A percentile compares a stretch with the other conserved stretches of the same genome.
These are phyloP conservation scores for Phtheirospermum japonicum DNA, from an alignment of 257 asterid genomes.

Conservation along the genomic window DNA sequence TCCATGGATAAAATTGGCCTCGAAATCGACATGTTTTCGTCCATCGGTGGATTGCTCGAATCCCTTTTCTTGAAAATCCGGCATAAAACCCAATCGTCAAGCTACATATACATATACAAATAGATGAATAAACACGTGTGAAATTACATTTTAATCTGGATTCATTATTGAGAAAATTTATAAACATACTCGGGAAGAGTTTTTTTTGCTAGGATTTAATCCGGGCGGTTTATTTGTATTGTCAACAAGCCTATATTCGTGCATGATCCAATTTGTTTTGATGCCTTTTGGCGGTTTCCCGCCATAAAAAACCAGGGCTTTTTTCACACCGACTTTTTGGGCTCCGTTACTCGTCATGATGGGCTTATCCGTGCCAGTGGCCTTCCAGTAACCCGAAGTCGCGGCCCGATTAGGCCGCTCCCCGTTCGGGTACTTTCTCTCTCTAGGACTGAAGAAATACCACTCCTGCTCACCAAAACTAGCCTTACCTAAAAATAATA, in stretches of 20 bases:
- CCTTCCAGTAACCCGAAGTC: conserved; percentile 50
- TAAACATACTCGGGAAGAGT: conserved; percentile 38
- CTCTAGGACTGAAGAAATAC: conserved; percentile 50
- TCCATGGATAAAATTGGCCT: neutral
- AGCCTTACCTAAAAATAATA: conserved; percentile 38
- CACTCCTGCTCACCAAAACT: conserved; percentile 49
- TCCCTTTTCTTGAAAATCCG: conserved; percentile 45
- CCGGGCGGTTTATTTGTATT: conserved; percentile 34
- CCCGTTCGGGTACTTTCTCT: conserved; percentile 45
- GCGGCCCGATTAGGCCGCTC: conserved; percentile 48
- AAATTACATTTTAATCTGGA: neutral
- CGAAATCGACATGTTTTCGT: neutral
- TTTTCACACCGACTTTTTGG: conserved; percentile 40
- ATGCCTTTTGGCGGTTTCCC: conserved; percentile 48
- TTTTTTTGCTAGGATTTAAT: conserved; percentile 24
- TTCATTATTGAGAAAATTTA: no score
- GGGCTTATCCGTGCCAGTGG: conserved; percentile 47
- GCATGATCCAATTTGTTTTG: conserved; percentile 50
- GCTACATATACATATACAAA: conserved; percentile 19
- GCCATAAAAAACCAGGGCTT: conserved; percentile 41
- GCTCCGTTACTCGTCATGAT: conserved; percentile 30
- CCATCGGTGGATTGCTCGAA: conserved; percentile 19
- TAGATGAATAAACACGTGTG: neutral
- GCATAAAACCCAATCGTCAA: conserved; percentile 54
- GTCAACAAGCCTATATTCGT: conserved; percentile 41